Percentiles rank a stretch among this genome's conserved stretches.
Evolutionary conservation across 306 rosid species (phyloP).

Genomic region (Datisca glomerata): DNA sequence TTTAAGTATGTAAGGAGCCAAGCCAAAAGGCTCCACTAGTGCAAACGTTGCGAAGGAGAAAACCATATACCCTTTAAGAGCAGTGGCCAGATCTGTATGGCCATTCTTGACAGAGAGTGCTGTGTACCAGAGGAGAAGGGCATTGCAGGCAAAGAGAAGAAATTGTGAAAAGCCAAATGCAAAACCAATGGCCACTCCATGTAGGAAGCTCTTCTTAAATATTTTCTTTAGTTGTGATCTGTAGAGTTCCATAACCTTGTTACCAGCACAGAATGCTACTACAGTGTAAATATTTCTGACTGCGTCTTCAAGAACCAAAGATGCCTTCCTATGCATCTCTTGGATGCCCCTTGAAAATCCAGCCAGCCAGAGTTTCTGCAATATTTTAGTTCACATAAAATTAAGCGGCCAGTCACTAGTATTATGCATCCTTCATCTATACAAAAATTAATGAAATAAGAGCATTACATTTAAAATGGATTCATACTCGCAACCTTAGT

Average conservation of each 20-base stretch:
- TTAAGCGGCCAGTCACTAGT: too few relatives aligned
- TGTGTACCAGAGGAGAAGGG: conserved; percentile 97
- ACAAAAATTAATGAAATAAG: too few relatives aligned
- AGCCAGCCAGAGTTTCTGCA: conserved; percentile 97
- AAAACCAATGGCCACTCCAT: conserved; percentile 95
- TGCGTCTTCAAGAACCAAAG: conserved; percentile 99
- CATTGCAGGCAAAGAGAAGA: conserved; percentile 94
- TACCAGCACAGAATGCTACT: conserved; percentile 98
- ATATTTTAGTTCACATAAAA: conserved; percentile 18
- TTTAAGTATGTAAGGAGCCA: conserved; percentile 98
- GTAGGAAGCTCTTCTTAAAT: conserved; percentile 86
- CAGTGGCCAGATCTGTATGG: conserved; percentile 44
- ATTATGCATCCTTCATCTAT: too few relatives aligned
- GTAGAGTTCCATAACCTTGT: conserved; percentile 99
- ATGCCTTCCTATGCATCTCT: conserved; percentile 99
- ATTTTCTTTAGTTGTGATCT: conserved; percentile 79
- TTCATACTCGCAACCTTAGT: too few relatives aligned
- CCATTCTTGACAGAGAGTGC: conserved; percentile 34
- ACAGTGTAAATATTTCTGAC: conserved; percentile 98
- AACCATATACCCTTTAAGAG: conserved; percentile 89
- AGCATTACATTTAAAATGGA: too few relatives aligned
- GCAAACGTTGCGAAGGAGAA: conserved; percentile 99
- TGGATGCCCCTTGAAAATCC: conserved; percentile 99
- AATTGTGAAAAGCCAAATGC: conserved; percentile 96
- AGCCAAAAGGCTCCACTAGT: conserved; percentile 97